Conservation (phyloP, 2,329 filamentous ascomycete species). For the Emydomyces testavorans region DNA sequence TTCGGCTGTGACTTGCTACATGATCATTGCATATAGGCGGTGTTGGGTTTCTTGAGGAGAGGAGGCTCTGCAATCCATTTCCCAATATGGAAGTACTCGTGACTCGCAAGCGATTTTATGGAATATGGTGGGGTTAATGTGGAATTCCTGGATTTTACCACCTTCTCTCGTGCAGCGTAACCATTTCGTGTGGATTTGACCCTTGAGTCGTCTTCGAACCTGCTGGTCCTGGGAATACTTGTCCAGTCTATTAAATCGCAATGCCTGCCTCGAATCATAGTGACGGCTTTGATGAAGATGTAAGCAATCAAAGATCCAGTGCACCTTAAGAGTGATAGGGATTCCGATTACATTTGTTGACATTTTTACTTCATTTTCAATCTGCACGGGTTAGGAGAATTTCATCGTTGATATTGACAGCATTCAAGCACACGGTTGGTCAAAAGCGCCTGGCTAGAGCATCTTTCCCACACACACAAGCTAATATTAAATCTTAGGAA, state of each 20-base stretch:
- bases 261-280: constrained; percentile 45
- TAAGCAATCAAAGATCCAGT: not conserved
- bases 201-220: not conserved
- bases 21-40: not conserved
- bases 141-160: not conserved
- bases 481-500: constrained; percentile 34
- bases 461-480: not conserved
- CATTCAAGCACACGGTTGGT: constrained; percentile 51
- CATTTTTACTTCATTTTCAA: not conserved
- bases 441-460: not conserved
- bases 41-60: not conserved
- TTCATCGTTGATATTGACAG: constrained; percentile 56
- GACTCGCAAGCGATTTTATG: not conserved
- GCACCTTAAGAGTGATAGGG: not conserved
- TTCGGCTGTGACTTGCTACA: not conserved
- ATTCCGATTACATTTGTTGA: not conserved
- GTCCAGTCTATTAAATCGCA: not conserved
- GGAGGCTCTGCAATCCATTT: constrained; percentile 5
- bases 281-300: constrained; percentile 40
- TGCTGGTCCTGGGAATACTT: not conserved
- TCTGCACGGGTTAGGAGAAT: constrained; percentile 29
- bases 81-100: constrained; percentile 13
- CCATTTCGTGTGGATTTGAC: not conserved
- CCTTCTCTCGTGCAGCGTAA: not conserved
- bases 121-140: constrained; percentile 3